These are phyloP conservation scores for Petasospora fabianii DNA, from an alignment of 1,139 yeast genomes.

Conservation along the genomic window DNA sequence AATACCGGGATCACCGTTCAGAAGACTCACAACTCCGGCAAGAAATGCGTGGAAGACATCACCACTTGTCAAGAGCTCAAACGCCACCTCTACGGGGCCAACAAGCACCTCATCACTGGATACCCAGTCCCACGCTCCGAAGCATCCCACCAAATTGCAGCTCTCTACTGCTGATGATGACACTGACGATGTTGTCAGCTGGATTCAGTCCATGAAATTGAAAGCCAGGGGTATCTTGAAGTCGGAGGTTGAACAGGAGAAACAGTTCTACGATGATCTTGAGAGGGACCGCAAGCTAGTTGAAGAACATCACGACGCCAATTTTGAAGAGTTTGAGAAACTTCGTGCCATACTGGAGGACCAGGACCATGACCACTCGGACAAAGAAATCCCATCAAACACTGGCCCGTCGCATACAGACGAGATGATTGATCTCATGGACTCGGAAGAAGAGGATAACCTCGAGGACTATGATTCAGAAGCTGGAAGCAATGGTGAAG, in stretches of 20 bases:
- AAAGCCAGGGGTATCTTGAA: constrained; percentile 41
- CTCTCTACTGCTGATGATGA: too few species aligned
- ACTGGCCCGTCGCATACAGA: neutral
- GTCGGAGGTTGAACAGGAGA: constrained; percentile 38
- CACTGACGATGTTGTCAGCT: constrained; percentile 41
- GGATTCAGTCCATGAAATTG: constrained; percentile 48
- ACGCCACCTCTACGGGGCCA: neutral
- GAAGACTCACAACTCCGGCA: constrained; percentile 19
- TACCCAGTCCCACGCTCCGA: too few species aligned
- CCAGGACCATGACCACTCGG: constrained; percentile 1
- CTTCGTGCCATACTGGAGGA: constrained; percentile 32
- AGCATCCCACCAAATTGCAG: too few species aligned
- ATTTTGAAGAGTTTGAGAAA: constrained; percentile 41
- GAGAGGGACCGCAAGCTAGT: constrained; percentile 32
- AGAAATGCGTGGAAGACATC: constrained; percentile 7
- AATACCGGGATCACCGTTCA: constrained; percentile 23
- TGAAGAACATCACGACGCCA: constrained; percentile 32
- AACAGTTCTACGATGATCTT: constrained; percentile 32
- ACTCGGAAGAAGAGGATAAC: constrained; percentile 8
- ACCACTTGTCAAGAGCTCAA: constrained; percentile 1
- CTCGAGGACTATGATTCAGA: neutral
- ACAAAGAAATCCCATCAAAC: neutral
- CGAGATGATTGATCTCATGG: constrained; percentile 11
- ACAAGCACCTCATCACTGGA: too few species aligned
- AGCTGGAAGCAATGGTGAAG: neutral